A percentile compares a stretch with the other conserved stretches of the same genome.
These are phyloP conservation scores for Phialocephala sp. DNA, from an alignment of 2,329 filamentous ascomycete species.

Conservation along the genomic window DNA sequence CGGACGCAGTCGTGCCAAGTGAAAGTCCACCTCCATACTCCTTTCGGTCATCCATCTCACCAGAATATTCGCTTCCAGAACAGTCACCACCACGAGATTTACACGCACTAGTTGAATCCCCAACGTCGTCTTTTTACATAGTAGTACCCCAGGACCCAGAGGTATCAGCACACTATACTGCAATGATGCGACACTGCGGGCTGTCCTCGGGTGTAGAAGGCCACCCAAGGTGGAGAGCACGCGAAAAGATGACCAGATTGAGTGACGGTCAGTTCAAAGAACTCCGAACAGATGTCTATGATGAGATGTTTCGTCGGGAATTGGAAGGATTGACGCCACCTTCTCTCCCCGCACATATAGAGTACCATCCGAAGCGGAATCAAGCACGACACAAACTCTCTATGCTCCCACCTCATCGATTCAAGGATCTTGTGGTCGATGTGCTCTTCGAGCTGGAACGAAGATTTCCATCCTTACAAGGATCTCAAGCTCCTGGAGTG, in stretches of 20 bases:
- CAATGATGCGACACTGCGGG: conserved; percentile 23
- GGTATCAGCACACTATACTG: conserved; percentile 19
- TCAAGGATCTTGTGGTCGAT: conserved; percentile 29
- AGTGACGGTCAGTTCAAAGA: conserved; percentile 27
- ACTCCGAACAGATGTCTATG: conserved; percentile 32
- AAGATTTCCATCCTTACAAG: conserved; percentile 21
- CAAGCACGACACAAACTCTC: conserved; percentile 29
- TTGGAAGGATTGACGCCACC: conserved; percentile 49
- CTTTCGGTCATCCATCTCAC: conserved; percentile 1
- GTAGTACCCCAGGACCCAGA: neutral
- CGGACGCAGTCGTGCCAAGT: conserved; percentile 6
- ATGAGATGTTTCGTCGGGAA: conserved; percentile 33
- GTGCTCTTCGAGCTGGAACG: conserved; percentile 29
- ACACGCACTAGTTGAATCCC: neutral
- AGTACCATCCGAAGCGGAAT: conserved; percentile 30
- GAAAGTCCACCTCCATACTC: conserved; percentile 34
- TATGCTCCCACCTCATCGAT: conserved; percentile 20
- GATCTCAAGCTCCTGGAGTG: neutral
- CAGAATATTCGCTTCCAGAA: neutral
- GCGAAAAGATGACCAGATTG: conserved; percentile 26
- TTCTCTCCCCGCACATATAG: conserved; percentile 15
- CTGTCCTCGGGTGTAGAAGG: neutral
- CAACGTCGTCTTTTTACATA: neutral
- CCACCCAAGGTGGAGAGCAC: conserved; percentile 7
- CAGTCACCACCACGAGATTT: neutral